Evolutionary conservation across 164 flowering plant genomes (phyloP).

Genomic region (Liriodendron chinense): DNA sequence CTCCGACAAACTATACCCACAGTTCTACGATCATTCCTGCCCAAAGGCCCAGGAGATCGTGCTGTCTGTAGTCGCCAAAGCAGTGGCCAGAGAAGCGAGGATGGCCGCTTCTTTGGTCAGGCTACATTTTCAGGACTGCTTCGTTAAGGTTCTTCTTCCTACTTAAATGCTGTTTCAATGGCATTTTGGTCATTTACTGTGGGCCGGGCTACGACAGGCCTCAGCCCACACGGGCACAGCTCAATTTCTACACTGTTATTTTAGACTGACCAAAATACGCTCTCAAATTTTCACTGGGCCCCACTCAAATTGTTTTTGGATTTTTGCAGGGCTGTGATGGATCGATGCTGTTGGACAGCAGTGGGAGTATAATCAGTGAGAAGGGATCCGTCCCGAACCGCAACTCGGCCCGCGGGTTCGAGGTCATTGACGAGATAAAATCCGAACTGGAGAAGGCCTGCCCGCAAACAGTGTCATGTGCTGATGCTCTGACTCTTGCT

Average conservation of each 20-base stretch:
- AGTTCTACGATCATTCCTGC: constrained; percentile 76
- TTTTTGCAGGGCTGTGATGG: constrained; percentile 84
- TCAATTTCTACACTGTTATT: neutral
- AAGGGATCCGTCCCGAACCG: constrained; percentile 67
- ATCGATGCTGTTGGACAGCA: constrained; percentile 69
- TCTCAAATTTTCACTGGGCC: too few species aligned
- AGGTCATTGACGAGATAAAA: constrained; percentile 81
- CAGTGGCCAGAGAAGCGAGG: constrained; percentile 55
- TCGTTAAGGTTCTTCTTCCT: constrained; percentile 18
- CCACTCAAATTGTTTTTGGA: neutral
- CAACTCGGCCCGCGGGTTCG: constrained; percentile 80
- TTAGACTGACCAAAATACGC: too few species aligned
- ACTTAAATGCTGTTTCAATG: neutral
- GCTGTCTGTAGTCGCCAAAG: constrained; percentile 56
- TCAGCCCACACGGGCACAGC: neutral
- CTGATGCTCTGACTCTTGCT: constrained; percentile 77
- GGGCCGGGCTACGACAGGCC: neutral
- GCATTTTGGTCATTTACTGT: neutral
- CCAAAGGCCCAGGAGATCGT: constrained; percentile 71
- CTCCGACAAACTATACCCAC: constrained; percentile 49
- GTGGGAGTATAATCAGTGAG: constrained; percentile 60
- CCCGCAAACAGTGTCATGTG: constrained; percentile 86
- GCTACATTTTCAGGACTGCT: constrained; percentile 36
- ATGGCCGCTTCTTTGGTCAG: constrained; percentile 33
- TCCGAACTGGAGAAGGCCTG: constrained; percentile 80